Base-by-base conservation (phyloP, 1,139 yeast species). In the Yamadazyma dendronema region DNA sequence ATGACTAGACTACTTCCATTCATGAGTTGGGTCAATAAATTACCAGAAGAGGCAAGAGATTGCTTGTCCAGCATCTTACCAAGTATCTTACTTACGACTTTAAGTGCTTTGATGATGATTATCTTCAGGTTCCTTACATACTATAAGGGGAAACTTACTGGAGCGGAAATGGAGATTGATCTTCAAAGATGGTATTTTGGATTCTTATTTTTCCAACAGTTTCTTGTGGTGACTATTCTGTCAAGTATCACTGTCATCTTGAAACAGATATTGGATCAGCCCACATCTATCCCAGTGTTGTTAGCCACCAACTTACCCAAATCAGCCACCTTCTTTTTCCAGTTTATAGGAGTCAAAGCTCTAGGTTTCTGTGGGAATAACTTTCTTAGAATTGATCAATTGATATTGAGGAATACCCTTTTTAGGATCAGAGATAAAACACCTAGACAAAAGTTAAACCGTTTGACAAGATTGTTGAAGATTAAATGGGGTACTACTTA, bases 211-310 rank as follows among this genome's bases (percentile, higher is more conserved):
- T 78, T 87, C 31, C 96, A 89, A 50, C 79, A 87, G 28, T 89
- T 89, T 48, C 58, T 89, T 30, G 94, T 89, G 28, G 89, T 89
- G 3, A 84, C 96, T 0, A 76, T 89, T 28, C 86, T 94, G 52
- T 83, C 95, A 0, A 89, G 96, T 25, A 64, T 86, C 8, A 77
- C 87, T 0, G 80, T 81, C 3, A 74, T 88, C 0, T 60, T 84
- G 31, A 80, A 79, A 43, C 81, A 78, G 43, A 64, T 84, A 3
- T 62, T 87, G 5, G 80, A 79, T 39, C 80, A 79, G 42, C 96
- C 96, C 3, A 76, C 82, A 0, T 77, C 85, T 2, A 76, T 85
- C 7, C 88, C 95, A 1, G 67, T 78, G 4, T 59, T 86, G 37
- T 61, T 87, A 32, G 95, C 95, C 0, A 68, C 74, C 4, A 85